Base-by-base conservation (phyloP, 2,329 filamentous ascomycete species). In the Sphaerulina populicola region DNA sequence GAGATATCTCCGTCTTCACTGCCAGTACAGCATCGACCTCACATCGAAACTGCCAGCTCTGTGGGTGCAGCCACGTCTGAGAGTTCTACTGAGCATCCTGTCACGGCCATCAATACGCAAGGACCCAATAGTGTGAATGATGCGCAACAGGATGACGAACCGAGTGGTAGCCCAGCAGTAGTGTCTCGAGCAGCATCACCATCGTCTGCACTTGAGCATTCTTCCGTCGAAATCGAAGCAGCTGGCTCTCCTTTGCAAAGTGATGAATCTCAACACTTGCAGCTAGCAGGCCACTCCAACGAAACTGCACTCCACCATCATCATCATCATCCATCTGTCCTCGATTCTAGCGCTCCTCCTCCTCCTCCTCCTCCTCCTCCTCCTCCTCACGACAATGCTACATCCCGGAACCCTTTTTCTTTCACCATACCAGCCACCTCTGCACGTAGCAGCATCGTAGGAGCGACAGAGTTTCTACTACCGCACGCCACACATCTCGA, bases 101-200 rank as follows among this genome's bases (percentile, higher is more conserved):
- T 48, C 23, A 48, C 38, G n/a, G 37, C 46, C 2, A 48, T 48
- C 45, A 47, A 47, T 12, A 47, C 36, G 10, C 33, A 15, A 4
- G 14, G 44, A 2, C 36, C n/a, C 10, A 27, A 47, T 12, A 38
- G 35, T 8, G 8, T 6, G 7, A 38, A 8, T 8, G 14, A 18
- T 11, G 27, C 21, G 11, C 27, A 27, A 8, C 1, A 4, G 5
- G 44, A 18, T 6, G 18, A 39, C 6, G 35, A 10, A 11, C 30
- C 21, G 8, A 11, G 31, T 35, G 7, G 12, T 10, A 1, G 31
- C 10, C 4, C 3, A 35, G 18, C 18, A 18, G 18, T 18, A 18
- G 10, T n/a, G 3, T 35, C 31, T 9, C 31, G 31, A 35, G 31
- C 31, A 6, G 31, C 12, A 4, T 35, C 6, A 11, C 1, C 1